Conservation (phyloP, 345 rosid genomes). For the Erodium maritimum region DNA sequence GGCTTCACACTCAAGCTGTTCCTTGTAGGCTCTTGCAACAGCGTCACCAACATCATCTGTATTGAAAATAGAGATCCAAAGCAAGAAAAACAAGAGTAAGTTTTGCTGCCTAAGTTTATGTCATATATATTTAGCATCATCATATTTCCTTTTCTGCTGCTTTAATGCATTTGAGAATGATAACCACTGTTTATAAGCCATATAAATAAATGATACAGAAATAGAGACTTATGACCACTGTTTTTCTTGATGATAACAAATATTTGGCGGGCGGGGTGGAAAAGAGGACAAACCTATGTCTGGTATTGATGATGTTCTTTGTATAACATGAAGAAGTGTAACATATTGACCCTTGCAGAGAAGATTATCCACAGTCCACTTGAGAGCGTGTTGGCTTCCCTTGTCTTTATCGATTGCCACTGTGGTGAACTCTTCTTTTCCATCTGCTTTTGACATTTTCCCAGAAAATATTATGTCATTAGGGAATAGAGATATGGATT, state of each 20-base stretch:
- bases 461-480: neutral
- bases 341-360: slow-evolving; percentile 42
- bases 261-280: no score
- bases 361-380: slow-evolving; percentile 60
- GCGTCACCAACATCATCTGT: slow-evolving; percentile 31
- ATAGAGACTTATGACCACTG: no score
- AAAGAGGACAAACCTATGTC: slow-evolving; percentile 16
- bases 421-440: slow-evolving; percentile 22
- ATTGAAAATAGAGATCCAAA: neutral
- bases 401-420: slow-evolving; percentile 75
- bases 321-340: slow-evolving; percentile 60
- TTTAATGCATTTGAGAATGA: no score
- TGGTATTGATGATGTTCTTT: slow-evolving; percentile 27
- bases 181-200: no score
- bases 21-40: slow-evolving; percentile 14
- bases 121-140: no score
- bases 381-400: slow-evolving; percentile 64
- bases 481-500: neutral
- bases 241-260: no score
- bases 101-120: no score
- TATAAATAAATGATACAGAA: no score
- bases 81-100: no score
- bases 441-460: slow-evolving; percentile 3
- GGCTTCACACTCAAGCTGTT: slow-evolving; percentile 23
- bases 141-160: no score